Percentiles rank a stretch among this genome's conserved stretches.
phyloP scores from a whole-genome alignment of 352 stramenopile species.

The Phytophthora sansomeana region DNA sequence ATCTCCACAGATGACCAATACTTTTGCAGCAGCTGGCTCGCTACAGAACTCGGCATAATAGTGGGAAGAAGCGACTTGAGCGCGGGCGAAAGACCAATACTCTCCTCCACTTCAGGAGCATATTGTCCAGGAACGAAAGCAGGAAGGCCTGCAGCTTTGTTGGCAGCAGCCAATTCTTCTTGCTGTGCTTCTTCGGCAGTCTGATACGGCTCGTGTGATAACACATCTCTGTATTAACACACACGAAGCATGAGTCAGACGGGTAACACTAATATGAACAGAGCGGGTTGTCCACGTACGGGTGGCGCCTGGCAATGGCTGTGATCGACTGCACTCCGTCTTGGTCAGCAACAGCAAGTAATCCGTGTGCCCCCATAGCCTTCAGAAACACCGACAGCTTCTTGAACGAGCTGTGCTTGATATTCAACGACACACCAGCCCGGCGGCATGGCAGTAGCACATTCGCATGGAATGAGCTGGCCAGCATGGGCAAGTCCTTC shows the following conservation, averaged over 20 bases:
- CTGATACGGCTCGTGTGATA: constrained; percentile 58
- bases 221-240: constrained; percentile 52
- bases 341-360: constrained; percentile 70
- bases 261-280: background rate
- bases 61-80: constrained; percentile 63
- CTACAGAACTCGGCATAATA: constrained; percentile 25
- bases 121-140: constrained; percentile 69
- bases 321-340: constrained; percentile 86
- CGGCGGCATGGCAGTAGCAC: constrained; percentile 71
- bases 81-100: constrained; percentile 61
- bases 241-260: constrained; percentile 18
- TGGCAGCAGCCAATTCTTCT: constrained; percentile 51
- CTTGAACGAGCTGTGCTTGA: constrained; percentile 87
- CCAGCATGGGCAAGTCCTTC: constrained; percentile 82
- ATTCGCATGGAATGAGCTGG: constrained; percentile 77
- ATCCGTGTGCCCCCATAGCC: constrained; percentile 60
- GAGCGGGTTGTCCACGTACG: constrained; percentile 53
- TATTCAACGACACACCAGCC: constrained; percentile 61
- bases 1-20: constrained; percentile 63
- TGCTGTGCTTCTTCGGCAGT: constrained; percentile 62
- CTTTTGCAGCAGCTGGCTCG: constrained; percentile 48
- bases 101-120: constrained; percentile 72
- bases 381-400: constrained; percentile 83
- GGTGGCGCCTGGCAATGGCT: constrained; percentile 63
- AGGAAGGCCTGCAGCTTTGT: constrained; percentile 45